Conservation (phyloP, 768 basidiomycete species). For the Kwoniella dendrophila region DNA sequence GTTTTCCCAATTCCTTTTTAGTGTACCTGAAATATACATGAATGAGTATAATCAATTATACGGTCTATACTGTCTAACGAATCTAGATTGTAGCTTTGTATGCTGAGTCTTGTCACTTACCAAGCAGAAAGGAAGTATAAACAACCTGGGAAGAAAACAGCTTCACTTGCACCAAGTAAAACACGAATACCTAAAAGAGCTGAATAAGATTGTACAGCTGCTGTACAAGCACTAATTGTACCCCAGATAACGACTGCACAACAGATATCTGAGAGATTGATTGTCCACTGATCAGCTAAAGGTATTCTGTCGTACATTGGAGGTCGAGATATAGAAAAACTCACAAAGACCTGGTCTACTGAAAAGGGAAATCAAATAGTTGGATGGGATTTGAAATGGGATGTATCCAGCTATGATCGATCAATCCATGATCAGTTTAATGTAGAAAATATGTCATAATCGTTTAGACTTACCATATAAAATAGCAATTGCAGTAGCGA, state of each 20-base stretch:
- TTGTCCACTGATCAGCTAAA: neutral
- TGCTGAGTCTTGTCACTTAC: too few relatives aligned
- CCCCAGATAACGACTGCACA: conserved; percentile 35
- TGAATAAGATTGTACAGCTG: conserved; percentile 33
- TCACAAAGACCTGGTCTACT: conserved; percentile 38
- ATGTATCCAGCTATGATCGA: conserved; percentile 25
- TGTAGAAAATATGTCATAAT: neutral
- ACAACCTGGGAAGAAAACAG: conserved; percentile 42
- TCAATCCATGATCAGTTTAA: neutral
- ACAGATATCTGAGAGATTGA: conserved; percentile 31
- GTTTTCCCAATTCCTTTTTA: conserved; percentile 43
- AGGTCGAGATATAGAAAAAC: neutral
- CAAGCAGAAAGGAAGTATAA: conserved; percentile 47
- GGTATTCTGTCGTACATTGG: neutral
- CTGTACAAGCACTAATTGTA: conserved; percentile 34
- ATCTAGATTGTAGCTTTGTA: too few relatives aligned
- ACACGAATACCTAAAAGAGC: conserved; percentile 33
- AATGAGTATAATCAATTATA: neutral
- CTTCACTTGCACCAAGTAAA: conserved; percentile 34
- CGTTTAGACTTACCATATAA: conserved; percentile 33
- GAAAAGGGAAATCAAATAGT: conserved; percentile 45
- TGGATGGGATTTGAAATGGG: conserved; percentile 44
- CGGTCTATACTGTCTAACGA: too few relatives aligned
- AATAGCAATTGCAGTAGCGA: conserved; percentile 44
- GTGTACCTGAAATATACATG: conserved; percentile 15